Evolutionary conservation across 2,329 filamentous ascomycete genomes (phyloP), one percentile per base, ranked within the genome.

Genomic region (Colletotrichum endophyticum): DNA sequence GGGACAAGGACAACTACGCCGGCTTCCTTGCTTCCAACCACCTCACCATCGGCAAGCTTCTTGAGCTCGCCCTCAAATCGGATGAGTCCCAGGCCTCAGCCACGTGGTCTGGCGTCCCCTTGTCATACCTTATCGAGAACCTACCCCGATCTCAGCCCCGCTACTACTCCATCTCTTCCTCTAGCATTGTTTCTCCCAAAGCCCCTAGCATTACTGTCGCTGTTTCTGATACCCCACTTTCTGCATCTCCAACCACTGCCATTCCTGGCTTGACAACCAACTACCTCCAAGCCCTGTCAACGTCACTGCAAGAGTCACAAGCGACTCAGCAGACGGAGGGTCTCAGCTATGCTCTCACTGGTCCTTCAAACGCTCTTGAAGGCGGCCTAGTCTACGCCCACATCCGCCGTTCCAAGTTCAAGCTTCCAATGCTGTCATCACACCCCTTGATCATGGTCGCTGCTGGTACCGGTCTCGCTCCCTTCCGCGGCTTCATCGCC

Each of bases 161-260:
- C 6, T 91, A 92, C 77, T 93, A 93, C 81, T 91, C 89, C 8
- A 92, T 93, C 75, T 92, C 91, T 0, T 92, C 90, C 1, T 92
- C 91, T 9, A 86, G 85, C 16, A 83, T 86, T 15, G 71, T 73
- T 39, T 73, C 71, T 32, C 71, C 71, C 30, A 73, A 73, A 30
- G 30, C 71, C 13, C 71, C 71, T 11, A 73, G 66, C 57, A 73
- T 73, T 15, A 70, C 71, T 12, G 66, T 73, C 12, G 57, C 71
- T 15, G 71, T 73, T 32, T 73, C 71, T 19, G 71, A 73, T 56
- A 73, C 71, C 30, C 81, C 84, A 66, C 70, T 73, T 61, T 80
- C 11, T 77, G 78, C 82, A 8, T 80, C 79, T 8, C 77, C 80
- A 56, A 81, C 81, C 39, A 80, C 81, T 9, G 80, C 79, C 8